Evolutionary conservation across 202 grass and related monocot species (phyloP).

Genomic region (Eragrostis tef): DNA sequence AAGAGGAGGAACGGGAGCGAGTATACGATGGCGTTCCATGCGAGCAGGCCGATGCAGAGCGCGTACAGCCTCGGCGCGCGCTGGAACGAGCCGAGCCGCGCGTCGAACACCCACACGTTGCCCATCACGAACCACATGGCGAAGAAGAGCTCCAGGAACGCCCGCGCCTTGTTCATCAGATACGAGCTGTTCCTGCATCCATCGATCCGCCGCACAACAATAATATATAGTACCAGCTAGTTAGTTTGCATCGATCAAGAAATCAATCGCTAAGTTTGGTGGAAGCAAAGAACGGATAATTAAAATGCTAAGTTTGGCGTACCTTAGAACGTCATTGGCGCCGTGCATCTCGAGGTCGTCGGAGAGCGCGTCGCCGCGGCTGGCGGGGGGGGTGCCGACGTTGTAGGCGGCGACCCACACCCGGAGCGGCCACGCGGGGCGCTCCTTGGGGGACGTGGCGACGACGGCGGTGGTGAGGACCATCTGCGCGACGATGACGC

Average conservation of each 20-base stretch:
- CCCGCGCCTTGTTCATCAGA: constrained; percentile 85
- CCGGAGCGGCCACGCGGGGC: constrained; percentile 80
- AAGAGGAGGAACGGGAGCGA: constrained; percentile 96
- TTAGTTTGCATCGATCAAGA: background rate
- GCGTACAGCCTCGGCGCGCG: constrained; percentile 73
- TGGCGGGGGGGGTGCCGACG: constrained; percentile 52
- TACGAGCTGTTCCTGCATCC: constrained; percentile 56
- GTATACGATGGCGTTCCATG: constrained; percentile 90
- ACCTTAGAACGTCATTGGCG: constrained; percentile 59
- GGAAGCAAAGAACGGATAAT: too few species aligned
- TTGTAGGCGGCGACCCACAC: constrained; percentile 87
- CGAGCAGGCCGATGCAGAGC: constrained; percentile 78
- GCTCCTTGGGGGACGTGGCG: constrained; percentile 56
- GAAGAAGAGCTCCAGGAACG: constrained; percentile 92
- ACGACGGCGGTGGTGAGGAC: constrained; percentile 57
- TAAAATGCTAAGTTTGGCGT: constrained; percentile 1
- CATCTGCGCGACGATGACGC: constrained; percentile 65
- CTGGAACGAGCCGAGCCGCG: constrained; percentile 72
- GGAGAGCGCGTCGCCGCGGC: constrained; percentile 9
- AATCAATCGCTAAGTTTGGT: background rate
- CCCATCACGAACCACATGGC: constrained; percentile 99
- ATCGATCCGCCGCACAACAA: background rate
- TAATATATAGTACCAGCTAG: too few species aligned
- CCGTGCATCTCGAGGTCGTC: constrained; percentile 64
- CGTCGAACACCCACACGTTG: constrained; percentile 98